Conservation (phyloP, 768 basidiomycete species). For the Dentipellis sp. region DNA sequence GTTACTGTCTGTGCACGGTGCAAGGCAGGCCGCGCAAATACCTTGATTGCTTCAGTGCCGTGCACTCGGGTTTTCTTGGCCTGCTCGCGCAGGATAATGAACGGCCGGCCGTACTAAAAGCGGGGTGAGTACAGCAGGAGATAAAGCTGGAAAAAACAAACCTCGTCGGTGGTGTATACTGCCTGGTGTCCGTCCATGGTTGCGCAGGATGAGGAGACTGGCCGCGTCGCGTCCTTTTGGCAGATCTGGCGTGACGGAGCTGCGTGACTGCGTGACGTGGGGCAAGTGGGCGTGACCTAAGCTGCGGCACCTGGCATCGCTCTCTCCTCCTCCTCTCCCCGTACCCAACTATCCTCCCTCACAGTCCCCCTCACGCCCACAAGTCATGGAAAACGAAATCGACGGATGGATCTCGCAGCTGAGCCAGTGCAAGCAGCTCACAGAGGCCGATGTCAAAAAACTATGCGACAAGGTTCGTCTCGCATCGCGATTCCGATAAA, state of each 20-base stretch:
- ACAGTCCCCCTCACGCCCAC: not conserved
- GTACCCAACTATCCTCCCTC: slow-evolving; percentile 6
- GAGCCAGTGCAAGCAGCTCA: slow-evolving; percentile 93
- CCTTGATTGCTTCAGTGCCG: slow-evolving; percentile 94
- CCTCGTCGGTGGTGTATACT: slow-evolving; percentile 84
- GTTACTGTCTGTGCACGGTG: not conserved
- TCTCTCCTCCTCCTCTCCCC: no score
- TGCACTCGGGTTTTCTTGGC: slow-evolving; percentile 86
- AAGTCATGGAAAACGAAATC: slow-evolving; percentile 59
- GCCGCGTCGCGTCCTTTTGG: not conserved
- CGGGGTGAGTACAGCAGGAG: slow-evolving; percentile 2
- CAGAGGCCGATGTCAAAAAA: slow-evolving; percentile 92
- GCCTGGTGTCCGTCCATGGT: slow-evolving; percentile 45
- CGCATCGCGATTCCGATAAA: slow-evolving; percentile 20
- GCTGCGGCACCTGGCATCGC: no score
- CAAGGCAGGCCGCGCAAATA: slow-evolving; percentile 22
- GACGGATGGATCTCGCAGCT: slow-evolving; percentile 97
- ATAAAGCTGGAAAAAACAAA: slow-evolving; percentile 17
- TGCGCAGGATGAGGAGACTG: not conserved
- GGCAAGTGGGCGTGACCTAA: not conserved
- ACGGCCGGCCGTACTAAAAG: slow-evolving; percentile 84
- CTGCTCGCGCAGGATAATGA: slow-evolving; percentile 94
- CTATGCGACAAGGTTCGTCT: slow-evolving; percentile 93
- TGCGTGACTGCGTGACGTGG: slow-evolving; percentile 9
- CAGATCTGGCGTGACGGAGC: not conserved